These are phyloP conservation scores for Chytriomyces sp. DNA, from an alignment of 192 early-diverging fungal species.

Conservation along the genomic window DNA sequence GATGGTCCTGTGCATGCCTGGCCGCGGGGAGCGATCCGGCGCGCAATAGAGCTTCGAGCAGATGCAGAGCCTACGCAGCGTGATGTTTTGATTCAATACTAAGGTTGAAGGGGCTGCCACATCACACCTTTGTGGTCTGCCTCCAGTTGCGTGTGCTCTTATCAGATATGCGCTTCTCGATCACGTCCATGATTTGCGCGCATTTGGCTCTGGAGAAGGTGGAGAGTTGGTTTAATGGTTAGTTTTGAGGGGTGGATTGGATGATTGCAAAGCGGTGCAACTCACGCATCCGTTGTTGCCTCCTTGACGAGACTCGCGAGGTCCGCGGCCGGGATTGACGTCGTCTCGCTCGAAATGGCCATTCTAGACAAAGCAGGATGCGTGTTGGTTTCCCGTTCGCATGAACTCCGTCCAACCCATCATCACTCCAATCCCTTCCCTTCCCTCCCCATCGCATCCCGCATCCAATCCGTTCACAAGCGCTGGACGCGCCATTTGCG, in stretches of 20 bases:
- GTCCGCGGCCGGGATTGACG: neutral
- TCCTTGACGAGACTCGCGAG: constrained; percentile 13
- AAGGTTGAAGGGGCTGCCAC: neutral
- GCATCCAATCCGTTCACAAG: too few species aligned
- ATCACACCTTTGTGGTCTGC: constrained; percentile 13
- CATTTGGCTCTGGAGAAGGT: constrained; percentile 18
- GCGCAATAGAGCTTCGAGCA: constrained; percentile 8
- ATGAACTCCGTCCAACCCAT: too few species aligned
- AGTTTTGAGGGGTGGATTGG: neutral
- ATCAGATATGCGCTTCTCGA: constrained; percentile 9
- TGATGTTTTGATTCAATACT: neutral
- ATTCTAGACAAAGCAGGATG: too few species aligned
- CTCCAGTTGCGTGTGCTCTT: constrained; percentile 4
- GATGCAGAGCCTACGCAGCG: constrained; percentile 7
- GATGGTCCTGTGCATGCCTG: neutral
- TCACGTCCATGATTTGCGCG: constrained; percentile 8
- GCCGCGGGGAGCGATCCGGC: neutral
- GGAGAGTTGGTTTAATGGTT: neutral
- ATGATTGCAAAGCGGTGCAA: neutral
- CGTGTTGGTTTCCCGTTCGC: too few species aligned
- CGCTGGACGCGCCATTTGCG: too few species aligned
- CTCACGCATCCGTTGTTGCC: constrained; percentile 20
- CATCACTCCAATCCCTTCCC: too few species aligned
- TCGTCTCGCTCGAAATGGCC: constrained; percentile 7
- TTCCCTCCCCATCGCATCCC: too few species aligned